A percentile compares a stretch with the other conserved stretches of the same genome.
Conservation (phyloP, 805 yeast species). For the Lipomyces mesembrius region DNA sequence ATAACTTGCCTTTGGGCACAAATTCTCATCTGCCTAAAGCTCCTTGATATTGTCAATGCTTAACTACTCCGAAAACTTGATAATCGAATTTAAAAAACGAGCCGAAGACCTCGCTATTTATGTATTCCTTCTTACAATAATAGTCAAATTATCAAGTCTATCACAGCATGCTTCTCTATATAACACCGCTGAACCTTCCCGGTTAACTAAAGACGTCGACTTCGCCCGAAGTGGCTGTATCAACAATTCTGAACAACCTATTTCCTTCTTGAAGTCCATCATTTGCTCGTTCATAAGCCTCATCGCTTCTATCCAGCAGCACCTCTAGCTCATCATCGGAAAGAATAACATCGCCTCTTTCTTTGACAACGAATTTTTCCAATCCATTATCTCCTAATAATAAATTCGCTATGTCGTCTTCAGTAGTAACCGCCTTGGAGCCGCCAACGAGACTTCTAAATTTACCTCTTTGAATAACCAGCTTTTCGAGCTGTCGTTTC, state of each 20-base stretch:
- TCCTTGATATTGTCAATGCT: too few relatives aligned
- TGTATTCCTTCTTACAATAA: background rate
- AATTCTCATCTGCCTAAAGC: too few relatives aligned
- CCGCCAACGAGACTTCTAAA: constrained; percentile 22
- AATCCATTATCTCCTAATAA: constrained; percentile 27
- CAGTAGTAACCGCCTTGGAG: constrained; percentile 7
- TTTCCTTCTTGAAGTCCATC: constrained; percentile 2
- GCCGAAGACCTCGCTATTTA: background rate
- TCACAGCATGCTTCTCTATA: background rate
- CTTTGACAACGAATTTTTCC: constrained; percentile 29
- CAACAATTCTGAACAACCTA: constrained; percentile 22
- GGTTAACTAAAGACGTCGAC: background rate
- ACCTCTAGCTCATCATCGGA: constrained; percentile 30
- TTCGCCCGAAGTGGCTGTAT: constrained; percentile 10
- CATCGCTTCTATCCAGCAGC: constrained; percentile 29
- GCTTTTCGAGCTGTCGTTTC: constrained; percentile 77
- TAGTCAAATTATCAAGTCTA: background rate
- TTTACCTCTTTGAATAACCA: constrained; percentile 52
- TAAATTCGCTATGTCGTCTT: constrained; percentile 21
- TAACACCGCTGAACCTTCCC: background rate
- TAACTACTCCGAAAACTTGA: background rate
- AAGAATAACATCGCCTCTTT: constrained; percentile 31
- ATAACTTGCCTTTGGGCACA: background rate
- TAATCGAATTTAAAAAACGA: background rate
- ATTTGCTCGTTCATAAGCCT: constrained; percentile 27